Conservation (phyloP, 176 grass and related monocot species). For the Aegilops tauschii region DNA sequence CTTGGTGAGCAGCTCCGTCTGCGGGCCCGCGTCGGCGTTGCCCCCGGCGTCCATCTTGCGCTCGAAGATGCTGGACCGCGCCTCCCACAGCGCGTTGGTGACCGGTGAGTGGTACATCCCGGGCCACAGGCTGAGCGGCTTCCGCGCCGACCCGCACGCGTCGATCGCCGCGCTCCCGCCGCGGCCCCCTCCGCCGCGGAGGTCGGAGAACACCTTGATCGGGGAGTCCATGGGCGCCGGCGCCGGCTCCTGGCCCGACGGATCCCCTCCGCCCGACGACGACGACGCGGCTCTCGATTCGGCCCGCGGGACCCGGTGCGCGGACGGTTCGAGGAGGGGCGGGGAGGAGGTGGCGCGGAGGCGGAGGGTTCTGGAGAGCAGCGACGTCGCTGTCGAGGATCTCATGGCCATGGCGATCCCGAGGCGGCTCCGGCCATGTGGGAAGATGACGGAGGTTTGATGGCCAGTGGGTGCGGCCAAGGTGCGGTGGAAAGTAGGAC, state of each 20-base stretch:
- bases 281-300: neutral
- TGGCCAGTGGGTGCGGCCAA: neutral
- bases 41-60: constrained; percentile 53
- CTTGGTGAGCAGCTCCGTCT: constrained; percentile 78
- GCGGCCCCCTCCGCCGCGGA: neutral
- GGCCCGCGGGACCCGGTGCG: neutral
- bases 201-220: constrained; percentile 47
- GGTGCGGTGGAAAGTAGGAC: constrained; percentile 4
- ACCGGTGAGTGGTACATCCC: constrained; percentile 99
- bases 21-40: constrained; percentile 11
- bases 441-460: neutral
- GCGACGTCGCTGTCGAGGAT: constrained; percentile 25
- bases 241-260: neutral
- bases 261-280: constrained; percentile 25
- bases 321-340: constrained; percentile 24
- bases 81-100: constrained; percentile 93
- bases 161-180: constrained; percentile 39
- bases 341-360: neutral
- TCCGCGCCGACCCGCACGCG: constrained; percentile 61
- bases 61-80: constrained; percentile 94
- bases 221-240: constrained; percentile 43
- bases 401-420: constrained; percentile 3
- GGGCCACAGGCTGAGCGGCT: constrained; percentile 88
- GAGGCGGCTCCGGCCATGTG: constrained; percentile 24
- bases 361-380: constrained; percentile 37